phyloP scores from a whole-genome alignment of 768 basidiomycete species.

The Termitomyces sp. region DNA sequence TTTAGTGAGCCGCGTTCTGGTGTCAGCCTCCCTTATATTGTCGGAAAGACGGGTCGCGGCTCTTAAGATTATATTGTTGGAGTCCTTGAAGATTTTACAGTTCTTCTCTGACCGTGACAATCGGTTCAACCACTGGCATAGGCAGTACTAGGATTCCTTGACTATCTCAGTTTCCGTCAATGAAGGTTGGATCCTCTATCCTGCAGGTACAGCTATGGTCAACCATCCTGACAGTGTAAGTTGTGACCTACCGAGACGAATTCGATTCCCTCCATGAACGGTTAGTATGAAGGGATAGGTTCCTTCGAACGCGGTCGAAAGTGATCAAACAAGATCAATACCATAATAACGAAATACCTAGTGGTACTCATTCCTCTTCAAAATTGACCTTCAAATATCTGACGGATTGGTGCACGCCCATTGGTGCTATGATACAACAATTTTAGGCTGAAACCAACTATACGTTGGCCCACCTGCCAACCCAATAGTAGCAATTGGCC shows the following conservation, averaged over 20 bases:
- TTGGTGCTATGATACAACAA: background rate
- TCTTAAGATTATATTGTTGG: too few relatives aligned
- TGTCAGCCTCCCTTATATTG: background rate
- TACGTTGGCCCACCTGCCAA: slow-evolving; percentile 41
- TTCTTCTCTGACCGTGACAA: too few relatives aligned
- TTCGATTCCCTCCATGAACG: background rate
- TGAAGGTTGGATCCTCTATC: background rate
- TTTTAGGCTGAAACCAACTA: background rate
- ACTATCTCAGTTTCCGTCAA: background rate
- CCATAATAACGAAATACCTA: too few relatives aligned
- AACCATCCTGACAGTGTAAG: too few relatives aligned
- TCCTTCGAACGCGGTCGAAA: background rate
- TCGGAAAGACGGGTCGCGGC: background rate
- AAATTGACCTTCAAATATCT: too few relatives aligned
- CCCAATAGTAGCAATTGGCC: slow-evolving; percentile 60
- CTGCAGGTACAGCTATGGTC: background rate
- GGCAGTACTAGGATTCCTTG: too few relatives aligned
- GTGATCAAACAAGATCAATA: background rate
- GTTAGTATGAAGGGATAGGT: background rate
- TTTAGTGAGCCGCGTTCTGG: background rate
- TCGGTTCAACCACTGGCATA: too few relatives aligned
- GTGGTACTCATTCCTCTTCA: too few relatives aligned
- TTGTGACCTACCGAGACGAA: background rate
- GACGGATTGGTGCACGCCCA: background rate
- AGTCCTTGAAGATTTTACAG: too few relatives aligned